Evolutionary conservation across 495 filamentous ascomycete species (phyloP).

Genomic region (Pyrenopolyporus hunteri): DNA sequence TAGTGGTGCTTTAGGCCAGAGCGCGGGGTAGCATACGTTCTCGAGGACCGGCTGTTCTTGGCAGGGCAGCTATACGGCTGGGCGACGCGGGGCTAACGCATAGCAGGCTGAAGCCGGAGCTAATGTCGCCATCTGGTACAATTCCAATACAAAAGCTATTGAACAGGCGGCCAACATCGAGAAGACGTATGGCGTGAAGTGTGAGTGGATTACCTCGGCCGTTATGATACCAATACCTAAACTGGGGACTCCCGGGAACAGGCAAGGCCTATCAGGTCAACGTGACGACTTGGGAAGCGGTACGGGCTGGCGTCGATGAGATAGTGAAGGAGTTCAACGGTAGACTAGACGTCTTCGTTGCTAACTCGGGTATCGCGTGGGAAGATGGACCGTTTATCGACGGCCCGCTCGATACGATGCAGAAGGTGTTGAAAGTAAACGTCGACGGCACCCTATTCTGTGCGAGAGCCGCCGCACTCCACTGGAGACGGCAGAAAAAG

Average conservation of each 20-base stretch:
- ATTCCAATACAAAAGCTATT: constrained; percentile 72
- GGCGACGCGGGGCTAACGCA: background rate
- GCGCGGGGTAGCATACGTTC: no score
- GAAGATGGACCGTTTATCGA: constrained; percentile 71
- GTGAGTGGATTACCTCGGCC: constrained; percentile 49
- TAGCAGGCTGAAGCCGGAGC: constrained; percentile 76
- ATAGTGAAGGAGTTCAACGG: constrained; percentile 73
- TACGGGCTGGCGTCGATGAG: constrained; percentile 61
- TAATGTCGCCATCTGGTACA: constrained; percentile 88
- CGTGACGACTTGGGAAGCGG: constrained; percentile 63
- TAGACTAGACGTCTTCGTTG: constrained; percentile 79
- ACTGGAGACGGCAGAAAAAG: constrained; percentile 65
- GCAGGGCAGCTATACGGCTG: background rate
- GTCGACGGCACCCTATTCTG: constrained; percentile 84
- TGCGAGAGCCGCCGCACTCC: constrained; percentile 74
- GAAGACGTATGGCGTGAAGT: constrained; percentile 77
- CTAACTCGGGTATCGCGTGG: constrained; percentile 81
- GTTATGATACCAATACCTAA: background rate
- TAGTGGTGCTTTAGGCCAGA: background rate
- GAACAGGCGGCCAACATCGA: constrained; percentile 76
- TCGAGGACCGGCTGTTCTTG: no score
- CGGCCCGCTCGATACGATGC: constrained; percentile 68
- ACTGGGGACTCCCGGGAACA: constrained; percentile 42
- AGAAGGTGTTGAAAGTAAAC: constrained; percentile 72
- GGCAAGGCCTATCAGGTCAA: constrained; percentile 80